A percentile compares a stretch with the other conserved stretches of the same genome.
phyloP scores from a whole-genome alignment of 352 stramenopile species.

The Phytophthora fragariaefolia region DNA sequence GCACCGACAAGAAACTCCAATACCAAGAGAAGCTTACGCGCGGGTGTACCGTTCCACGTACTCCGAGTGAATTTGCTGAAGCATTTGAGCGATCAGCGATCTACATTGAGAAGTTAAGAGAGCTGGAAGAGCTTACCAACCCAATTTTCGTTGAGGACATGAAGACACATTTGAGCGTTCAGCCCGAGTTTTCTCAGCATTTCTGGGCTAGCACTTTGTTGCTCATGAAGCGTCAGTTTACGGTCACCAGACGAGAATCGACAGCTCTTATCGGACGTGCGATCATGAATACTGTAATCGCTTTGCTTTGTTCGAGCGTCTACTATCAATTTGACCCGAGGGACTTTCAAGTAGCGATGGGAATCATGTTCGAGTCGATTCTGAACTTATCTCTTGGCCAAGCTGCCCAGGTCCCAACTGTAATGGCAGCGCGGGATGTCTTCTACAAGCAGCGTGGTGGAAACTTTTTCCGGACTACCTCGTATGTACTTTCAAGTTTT shows the following conservation, averaged over 20 bases:
- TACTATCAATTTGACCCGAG: constrained; percentile 37
- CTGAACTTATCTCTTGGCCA: constrained; percentile 68
- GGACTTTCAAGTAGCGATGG: constrained; percentile 36
- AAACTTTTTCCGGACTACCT: constrained; percentile 20
- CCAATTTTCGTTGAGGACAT: constrained; percentile 17
- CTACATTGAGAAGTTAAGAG: constrained; percentile 2
- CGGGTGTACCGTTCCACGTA: constrained; percentile 6
- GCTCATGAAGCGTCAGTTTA: constrained; percentile 35
- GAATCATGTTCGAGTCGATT: constrained; percentile 71
- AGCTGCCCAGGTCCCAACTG: constrained; percentile 59
- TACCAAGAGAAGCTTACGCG: constrained; percentile 27
- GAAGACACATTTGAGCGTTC: constrained; percentile 3
- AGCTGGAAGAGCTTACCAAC: neutral
- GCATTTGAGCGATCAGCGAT: constrained; percentile 51
- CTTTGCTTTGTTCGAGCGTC: constrained; percentile 31
- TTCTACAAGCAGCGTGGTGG: constrained; percentile 29
- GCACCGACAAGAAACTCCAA: constrained; percentile 39
- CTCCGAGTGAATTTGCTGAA: constrained; percentile 37
- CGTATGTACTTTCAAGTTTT: constrained; percentile 11
- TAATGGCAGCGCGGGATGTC: constrained; percentile 54
- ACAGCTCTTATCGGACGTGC: constrained; percentile 28
- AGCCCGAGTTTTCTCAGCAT: constrained; percentile 34
- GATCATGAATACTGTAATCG: constrained; percentile 36
- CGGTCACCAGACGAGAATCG: constrained; percentile 30
- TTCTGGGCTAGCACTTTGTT: constrained; percentile 25